Conservation (phyloP, 2,329 filamentous ascomycete species). For the Ceratocystis cacaofunesta region DNA sequence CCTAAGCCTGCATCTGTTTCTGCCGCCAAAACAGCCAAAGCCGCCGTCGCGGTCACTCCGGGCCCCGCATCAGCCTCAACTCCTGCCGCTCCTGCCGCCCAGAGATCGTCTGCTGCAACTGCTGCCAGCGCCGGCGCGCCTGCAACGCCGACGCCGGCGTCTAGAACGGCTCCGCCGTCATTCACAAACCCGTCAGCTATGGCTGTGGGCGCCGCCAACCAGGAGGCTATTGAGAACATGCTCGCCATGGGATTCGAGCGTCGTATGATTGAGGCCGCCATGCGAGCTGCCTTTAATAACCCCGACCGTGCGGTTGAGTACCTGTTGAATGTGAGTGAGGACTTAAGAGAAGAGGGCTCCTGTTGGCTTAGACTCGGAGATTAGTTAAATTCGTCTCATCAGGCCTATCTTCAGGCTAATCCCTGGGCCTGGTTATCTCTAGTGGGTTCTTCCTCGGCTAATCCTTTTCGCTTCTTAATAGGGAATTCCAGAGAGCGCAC, state of each 20-base stretch:
- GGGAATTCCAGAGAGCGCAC: slow-evolving; percentile 78
- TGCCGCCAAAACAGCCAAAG: slow-evolving; percentile 33
- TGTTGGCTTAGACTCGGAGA: too few relatives aligned
- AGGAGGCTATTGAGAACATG: slow-evolving; percentile 78
- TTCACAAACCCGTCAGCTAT: slow-evolving; percentile 65
- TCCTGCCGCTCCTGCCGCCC: slow-evolving; percentile 35
- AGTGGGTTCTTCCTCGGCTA: neutral
- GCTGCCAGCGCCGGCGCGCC: slow-evolving; percentile 35
- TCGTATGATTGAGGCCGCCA: slow-evolving; percentile 75
- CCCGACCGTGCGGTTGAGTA: slow-evolving; percentile 96
- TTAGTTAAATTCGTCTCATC: too few relatives aligned
- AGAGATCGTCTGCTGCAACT: slow-evolving; percentile 34
- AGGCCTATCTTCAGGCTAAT: too few relatives aligned
- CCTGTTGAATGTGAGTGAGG: slow-evolving; percentile 56
- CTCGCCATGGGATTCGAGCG: slow-evolving; percentile 93
- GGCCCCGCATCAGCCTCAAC: slow-evolving; percentile 37
- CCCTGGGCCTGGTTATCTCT: neutral
- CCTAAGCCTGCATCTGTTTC: slow-evolving; percentile 54
- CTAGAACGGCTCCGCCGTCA: slow-evolving; percentile 29
- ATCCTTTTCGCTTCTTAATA: slow-evolving; percentile 24
- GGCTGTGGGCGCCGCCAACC: slow-evolving; percentile 68
- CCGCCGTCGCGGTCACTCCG: slow-evolving; percentile 49
- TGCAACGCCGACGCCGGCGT: slow-evolving; percentile 40
- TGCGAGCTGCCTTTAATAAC: slow-evolving; percentile 95
- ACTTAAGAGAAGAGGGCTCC: too few relatives aligned